These are phyloP conservation scores for Lepidium sativum DNA, from an alignment of 345 rosid genomes.

Conservation along the genomic window DNA sequence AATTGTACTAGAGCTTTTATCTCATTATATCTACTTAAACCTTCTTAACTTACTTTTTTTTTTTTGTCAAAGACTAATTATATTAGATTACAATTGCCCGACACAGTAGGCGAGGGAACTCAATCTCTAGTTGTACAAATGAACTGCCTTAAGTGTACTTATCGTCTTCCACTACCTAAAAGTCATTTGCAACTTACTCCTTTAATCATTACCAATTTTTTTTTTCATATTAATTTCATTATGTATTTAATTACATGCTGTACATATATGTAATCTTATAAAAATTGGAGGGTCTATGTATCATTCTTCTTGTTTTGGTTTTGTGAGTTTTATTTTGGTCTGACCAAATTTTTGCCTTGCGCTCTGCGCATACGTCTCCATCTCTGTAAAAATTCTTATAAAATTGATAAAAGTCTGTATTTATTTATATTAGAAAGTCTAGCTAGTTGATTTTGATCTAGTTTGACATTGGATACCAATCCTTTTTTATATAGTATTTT, in stretches of 20 bases:
- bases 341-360: constrained; percentile 14
- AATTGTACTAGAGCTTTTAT: constrained; percentile 22
- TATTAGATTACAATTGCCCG: no score
- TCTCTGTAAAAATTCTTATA: not conserved
- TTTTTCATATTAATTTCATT: not conserved
- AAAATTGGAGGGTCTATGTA: not conserved
- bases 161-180: no score
- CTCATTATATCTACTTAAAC: not conserved
- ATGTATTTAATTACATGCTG: not conserved
- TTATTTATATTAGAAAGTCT: not conserved
- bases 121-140: no score
- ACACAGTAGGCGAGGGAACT: no score
- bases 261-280: not conserved
- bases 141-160: no score
- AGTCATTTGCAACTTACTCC: no score
- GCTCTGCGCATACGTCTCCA: constrained; percentile 3
- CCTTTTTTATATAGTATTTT: no score
- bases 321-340: not conserved
- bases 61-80: no score
- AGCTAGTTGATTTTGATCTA: constrained; percentile 12
- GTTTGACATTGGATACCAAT: constrained; percentile 14
- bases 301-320: not conserved
- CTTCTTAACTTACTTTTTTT: no score
- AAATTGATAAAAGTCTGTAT: not conserved
- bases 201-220: constrained; percentile 22